A percentile compares a stretch with the other conserved stretches of the same genome.
Conservation (phyloP, 73 alveolate species). For the Paramecium sonneborni region DNA sequence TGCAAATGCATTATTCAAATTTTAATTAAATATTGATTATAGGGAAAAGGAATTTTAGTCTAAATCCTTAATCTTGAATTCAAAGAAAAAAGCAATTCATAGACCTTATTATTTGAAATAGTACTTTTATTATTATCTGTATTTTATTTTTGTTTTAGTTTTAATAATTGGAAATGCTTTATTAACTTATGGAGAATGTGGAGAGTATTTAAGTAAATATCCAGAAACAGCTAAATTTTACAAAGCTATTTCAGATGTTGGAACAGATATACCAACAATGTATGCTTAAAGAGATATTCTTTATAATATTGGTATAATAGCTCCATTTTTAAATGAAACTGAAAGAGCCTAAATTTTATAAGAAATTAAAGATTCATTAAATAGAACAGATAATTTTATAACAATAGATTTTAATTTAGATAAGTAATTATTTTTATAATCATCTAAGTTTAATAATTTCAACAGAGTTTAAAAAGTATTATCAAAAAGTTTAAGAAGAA, state of each 20-base stretch:
- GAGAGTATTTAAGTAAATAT: neutral
- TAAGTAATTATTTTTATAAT: neutral
- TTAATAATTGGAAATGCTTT: neutral
- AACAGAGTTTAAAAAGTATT: neutral
- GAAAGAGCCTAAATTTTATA: neutral
- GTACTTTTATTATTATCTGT: no score
- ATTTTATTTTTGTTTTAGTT: neutral
- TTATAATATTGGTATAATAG: neutral
- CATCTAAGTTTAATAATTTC: neutral
- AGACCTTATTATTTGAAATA: neutral
- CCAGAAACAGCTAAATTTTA: constrained; percentile 18
- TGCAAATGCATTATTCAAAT: neutral
- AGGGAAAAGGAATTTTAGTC: neutral
- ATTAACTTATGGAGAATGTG: neutral
- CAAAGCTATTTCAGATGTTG: neutral
- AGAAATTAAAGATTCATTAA: neutral
- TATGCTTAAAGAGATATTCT: neutral
- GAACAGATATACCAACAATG: neutral
- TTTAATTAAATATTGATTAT: neutral
- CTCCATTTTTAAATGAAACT: neutral
- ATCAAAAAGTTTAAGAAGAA: neutral
- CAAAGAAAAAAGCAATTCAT: neutral
- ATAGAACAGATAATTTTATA: neutral
- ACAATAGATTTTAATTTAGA: neutral
- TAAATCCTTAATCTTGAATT: neutral